phyloP scores from a whole-genome alignment of 2,329 filamentous ascomycete species.

The Talaromyces verruculosus region DNA sequence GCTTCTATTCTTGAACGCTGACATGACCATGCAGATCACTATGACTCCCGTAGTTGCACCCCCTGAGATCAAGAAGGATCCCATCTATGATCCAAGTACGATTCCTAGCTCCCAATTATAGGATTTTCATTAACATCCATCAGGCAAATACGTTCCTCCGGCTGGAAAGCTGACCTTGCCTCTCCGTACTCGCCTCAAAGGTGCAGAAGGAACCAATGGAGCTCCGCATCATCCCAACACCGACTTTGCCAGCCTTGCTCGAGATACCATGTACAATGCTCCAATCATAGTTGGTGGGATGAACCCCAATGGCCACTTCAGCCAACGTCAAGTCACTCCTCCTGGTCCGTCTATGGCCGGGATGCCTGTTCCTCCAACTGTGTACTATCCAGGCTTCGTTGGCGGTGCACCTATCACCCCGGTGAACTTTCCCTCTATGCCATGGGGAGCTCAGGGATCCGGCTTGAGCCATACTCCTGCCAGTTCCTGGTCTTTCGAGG shows the following conservation, averaged over 20 bases:
- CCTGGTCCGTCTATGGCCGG: conserved; percentile 27
- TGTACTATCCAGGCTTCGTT: conserved; percentile 43
- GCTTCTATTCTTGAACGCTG: neutral
- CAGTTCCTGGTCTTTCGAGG: conserved; percentile 47
- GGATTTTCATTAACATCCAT: neutral
- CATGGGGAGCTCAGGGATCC: conserved; percentile 39
- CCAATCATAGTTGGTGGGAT: conserved; percentile 34
- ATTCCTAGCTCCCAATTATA: neutral
- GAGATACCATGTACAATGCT: conserved; percentile 25
- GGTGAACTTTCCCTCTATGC: conserved; percentile 34
- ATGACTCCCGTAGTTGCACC: conserved; percentile 18
- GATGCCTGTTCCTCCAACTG: conserved; percentile 27
- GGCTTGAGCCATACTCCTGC: conserved; percentile 37
- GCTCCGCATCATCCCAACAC: conserved; percentile 24
- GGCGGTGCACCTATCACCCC: conserved; percentile 35
- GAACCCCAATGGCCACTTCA: conserved; percentile 32
- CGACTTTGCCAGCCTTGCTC: conserved; percentile 35
- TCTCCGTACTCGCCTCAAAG: conserved; percentile 17
- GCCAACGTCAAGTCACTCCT: conserved; percentile 30
- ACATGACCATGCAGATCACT: conserved; percentile 8
- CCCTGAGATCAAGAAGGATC: conserved; percentile 19
- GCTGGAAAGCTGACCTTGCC: conserved; percentile 21
- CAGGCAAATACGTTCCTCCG: conserved; percentile 21
- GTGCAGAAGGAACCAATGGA: conserved; percentile 16
- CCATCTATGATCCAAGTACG: conserved; percentile 19